Evolutionary conservation across 805 yeast genomes (phyloP).

Genomic region (Candida orba): DNA sequence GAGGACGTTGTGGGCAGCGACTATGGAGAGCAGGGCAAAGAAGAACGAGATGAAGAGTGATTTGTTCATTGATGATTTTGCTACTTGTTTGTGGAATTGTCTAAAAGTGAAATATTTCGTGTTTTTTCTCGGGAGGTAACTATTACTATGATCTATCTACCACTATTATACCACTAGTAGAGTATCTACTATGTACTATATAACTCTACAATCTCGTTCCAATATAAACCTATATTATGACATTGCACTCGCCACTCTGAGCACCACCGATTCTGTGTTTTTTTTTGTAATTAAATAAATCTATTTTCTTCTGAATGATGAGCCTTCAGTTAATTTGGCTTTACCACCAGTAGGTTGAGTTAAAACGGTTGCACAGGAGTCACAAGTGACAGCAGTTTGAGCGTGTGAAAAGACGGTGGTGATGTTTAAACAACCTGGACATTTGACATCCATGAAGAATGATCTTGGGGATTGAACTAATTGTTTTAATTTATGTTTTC

Average conservation of each 20-base stretch:
- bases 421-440: slow-evolving; percentile 99
- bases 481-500: slow-evolving; percentile 94
- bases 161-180: no score
- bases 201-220: background rate
- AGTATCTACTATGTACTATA: no score
- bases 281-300: background rate
- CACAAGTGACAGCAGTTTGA: slow-evolving; percentile 99
- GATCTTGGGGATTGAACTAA: slow-evolving; percentile 98
- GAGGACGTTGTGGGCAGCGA: slow-evolving; percentile 69
- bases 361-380: slow-evolving; percentile 94
- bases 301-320: slow-evolving; percentile 98
- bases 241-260: slow-evolving; percentile 2
- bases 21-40: slow-evolving; percentile 11
- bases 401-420: slow-evolving; percentile 99
- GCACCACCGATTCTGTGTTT: slow-evolving; percentile 4
- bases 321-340: slow-evolving; percentile 98
- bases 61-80: slow-evolving; percentile 1
- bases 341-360: slow-evolving; percentile 99
- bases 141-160: no score
- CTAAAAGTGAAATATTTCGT: slow-evolving; percentile 1
- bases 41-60: background rate
- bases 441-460: slow-evolving; percentile 98
- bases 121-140: slow-evolving; percentile 4
- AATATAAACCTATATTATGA: slow-evolving; percentile 11
- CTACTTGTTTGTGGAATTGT: no score